Conservation (phyloP, 2,329 filamentous ascomycete species). For the Escovopsis sp. region DNA sequence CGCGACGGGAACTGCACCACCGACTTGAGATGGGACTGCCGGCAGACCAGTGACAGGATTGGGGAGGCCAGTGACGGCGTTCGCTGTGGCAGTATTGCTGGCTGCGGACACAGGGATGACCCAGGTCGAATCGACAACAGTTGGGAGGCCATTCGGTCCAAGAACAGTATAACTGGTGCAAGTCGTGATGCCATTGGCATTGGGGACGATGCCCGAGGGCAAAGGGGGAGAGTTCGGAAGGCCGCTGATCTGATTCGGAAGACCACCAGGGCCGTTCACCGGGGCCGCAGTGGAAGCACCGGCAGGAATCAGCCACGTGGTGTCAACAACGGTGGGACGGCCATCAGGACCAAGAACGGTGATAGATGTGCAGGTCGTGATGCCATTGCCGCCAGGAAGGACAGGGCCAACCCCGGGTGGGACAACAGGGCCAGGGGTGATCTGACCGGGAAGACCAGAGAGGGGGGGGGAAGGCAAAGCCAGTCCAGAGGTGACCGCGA, state of each 20-base stretch:
- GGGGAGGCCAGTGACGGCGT: neutral
- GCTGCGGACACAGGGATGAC: conserved; percentile 11
- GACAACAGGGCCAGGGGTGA: neutral
- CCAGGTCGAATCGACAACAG: conserved; percentile 19
- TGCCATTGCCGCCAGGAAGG: neutral
- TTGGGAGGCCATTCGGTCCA: conserved; percentile 18
- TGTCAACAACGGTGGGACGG: conserved; percentile 4
- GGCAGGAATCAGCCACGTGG: conserved; percentile 13
- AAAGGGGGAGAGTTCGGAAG: neutral
- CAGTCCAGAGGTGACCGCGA: neutral
- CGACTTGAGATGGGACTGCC: conserved; percentile 4
- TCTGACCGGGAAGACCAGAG: neutral
- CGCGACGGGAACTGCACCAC: conserved; percentile 6
- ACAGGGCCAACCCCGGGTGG: neutral
- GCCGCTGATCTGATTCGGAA: neutral
- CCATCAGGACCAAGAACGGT: conserved; percentile 6
- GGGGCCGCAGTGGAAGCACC: conserved; percentile 1
- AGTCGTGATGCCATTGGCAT: conserved; percentile 8
- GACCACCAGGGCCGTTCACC: neutral
- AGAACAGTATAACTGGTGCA: conserved; percentile 16
- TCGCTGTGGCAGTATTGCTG: conserved; percentile 1
- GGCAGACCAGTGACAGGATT: conserved; percentile 2
- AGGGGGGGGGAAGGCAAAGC: neutral
- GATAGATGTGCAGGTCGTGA: conserved; percentile 1
- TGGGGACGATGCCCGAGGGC: conserved; percentile 3